These are phyloP conservation scores for Gremmenia infestans DNA, from an alignment of 2,329 filamentous ascomycete genomes.

Conservation along the genomic window DNA sequence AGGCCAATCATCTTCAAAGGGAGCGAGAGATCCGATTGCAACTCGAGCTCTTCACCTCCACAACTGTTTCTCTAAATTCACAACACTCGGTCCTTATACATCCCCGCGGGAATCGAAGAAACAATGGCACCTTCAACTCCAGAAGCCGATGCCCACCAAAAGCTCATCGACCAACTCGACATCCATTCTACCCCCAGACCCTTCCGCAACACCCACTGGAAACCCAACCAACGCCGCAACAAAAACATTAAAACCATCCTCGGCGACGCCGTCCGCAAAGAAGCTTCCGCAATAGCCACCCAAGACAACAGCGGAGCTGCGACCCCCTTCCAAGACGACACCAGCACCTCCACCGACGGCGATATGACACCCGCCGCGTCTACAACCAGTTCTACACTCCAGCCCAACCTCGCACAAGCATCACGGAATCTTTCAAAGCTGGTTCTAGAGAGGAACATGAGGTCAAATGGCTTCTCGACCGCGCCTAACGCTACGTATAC, in stretches of 20 bases:
- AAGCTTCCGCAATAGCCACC: constrained; percentile 81
- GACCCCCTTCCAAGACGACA: constrained; percentile 55
- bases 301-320: constrained; percentile 76
- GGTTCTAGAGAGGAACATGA: constrained; percentile 77
- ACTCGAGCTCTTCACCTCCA: neutral
- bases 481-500: constrained; percentile 79
- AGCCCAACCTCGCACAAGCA: constrained; percentile 79
- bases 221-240: constrained; percentile 90
- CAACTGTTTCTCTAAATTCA: neutral
- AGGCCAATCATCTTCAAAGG: constrained; percentile 3
- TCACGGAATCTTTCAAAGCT: constrained; percentile 81
- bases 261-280: constrained; percentile 79
- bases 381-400: constrained; percentile 36
- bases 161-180: constrained; percentile 86
- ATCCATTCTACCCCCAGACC: constrained; percentile 80
- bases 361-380: constrained; percentile 42
- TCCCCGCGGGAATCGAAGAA: neutral
- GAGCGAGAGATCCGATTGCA: neutral
- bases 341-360: constrained; percentile 46
- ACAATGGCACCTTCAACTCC: constrained; percentile 28
- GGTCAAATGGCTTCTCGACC: constrained; percentile 36
- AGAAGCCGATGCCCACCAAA: constrained; percentile 64
- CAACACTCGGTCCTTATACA: neutral
- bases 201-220: constrained; percentile 89
- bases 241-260: constrained; percentile 98